Base-by-base conservation (phyloP, 176 grass and related monocot species). In the Avena atlantica region DNA sequence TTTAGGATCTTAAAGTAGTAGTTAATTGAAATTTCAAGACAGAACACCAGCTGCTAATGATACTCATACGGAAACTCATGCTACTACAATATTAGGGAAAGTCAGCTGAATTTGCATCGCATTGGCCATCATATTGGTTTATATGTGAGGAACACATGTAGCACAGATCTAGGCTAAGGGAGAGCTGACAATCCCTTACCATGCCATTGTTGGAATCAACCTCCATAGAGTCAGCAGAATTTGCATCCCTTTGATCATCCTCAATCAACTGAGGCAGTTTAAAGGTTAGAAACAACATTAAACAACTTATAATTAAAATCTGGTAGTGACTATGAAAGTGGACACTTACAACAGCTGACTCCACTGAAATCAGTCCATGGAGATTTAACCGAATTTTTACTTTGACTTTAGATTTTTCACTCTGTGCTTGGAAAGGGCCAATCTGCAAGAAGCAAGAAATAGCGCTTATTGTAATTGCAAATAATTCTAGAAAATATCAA, bases 331-430 rank as follows among this genome's bases (percentile, higher is more conserved):
- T 84, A 56, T 40, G 84, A 58, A 87, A 59, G 17, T 83, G 68
- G 49, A 83, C 58, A 88, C 94, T 96, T 85, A 99, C 97, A 76
- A 81, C 58, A 86, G 91, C 97, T 60, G 92, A 96, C 90, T 99
- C 91, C 16, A 96, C 92, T 79, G 83, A 92, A 91, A 99, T 81
- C 68, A 96, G 86, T 59, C 94, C 94, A 96, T 99, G 97, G 51
- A 99, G 92, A 94, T 96, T 96, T 83, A 99, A 85, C 47, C 91
- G 83, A 69, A 96, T 36, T 87, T 79, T 96, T 67, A 99, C 85
- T 99, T 99, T 99, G 34, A 96, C 85, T 92, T 87, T 91, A 78
- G 90, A 81, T 74, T 90, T 91, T 86, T 90, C 80, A 48, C 85
- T 79, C 21, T 87, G 85, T 75, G 91, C 75, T 84, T 91, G 90